Percentiles rank a stretch among this genome's conserved stretches.
These are phyloP conservation scores for Withania somnifera DNA, from an alignment of 305 asterid species.

Conservation along the genomic window DNA sequence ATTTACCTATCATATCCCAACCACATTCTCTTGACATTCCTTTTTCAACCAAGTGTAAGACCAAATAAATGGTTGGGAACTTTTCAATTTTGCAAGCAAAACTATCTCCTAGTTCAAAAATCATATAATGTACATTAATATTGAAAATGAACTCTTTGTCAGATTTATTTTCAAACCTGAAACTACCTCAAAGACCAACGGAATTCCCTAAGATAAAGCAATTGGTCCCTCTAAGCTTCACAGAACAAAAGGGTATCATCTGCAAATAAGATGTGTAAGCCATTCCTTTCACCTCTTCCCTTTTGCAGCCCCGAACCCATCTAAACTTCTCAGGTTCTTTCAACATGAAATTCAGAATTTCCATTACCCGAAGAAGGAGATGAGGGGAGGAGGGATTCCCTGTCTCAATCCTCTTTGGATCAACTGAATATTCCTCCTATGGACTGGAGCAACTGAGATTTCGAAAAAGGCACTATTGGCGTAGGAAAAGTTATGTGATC, in stretches of 20 bases:
- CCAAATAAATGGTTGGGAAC: neutral
- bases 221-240: neutral
- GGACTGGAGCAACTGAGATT: neutral
- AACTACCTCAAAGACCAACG: neutral
- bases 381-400: neutral
- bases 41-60: neutral
- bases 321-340: neutral
- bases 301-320: neutral
- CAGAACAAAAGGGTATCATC: neutral
- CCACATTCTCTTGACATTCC: neutral
- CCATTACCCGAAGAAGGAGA: neutral
- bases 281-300: neutral
- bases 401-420: neutral
- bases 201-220: neutral
- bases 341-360: neutral
- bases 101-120: neutral
- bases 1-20: neutral
- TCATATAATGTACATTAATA: neutral
- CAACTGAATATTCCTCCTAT: neutral
- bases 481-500: neutral
- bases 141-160: neutral
- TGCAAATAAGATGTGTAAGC: neutral
- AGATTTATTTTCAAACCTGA: neutral
- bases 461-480: neutral
- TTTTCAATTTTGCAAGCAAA: neutral